Evolutionary conservation across 106 monocot genomes (phyloP).

Genomic region (Agapanthus africanus): DNA sequence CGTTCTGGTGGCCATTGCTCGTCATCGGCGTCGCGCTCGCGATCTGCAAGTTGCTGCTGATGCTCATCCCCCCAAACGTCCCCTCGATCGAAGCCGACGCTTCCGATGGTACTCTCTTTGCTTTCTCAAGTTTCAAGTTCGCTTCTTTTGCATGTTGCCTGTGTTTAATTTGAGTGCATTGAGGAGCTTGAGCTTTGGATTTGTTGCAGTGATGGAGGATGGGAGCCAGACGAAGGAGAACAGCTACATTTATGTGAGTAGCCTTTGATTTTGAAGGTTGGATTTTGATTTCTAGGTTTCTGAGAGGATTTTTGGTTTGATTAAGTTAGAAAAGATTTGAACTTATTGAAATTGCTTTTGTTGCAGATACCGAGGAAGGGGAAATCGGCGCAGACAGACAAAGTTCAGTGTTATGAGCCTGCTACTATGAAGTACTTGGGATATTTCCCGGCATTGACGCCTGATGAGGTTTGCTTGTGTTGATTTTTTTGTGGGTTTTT

Average conservation of each 20-base stretch:
- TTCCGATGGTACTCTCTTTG: conserved; percentile 60
- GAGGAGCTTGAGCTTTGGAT: conserved; percentile 5
- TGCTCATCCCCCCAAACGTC: conserved; percentile 93
- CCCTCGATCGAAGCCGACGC: conserved; percentile 95
- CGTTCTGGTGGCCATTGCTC: conserved; percentile 81
- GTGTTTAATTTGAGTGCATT: neutral
- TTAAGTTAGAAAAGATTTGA: neutral
- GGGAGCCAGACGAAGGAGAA: conserved; percentile 75
- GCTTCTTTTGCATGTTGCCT: too few relatives aligned
- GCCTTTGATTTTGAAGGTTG: conserved; percentile 3
- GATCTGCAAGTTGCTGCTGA: conserved; percentile 68
- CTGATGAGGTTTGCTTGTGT: conserved; percentile 62
- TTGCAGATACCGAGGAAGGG: conserved; percentile 89
- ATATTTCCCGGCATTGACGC: conserved; percentile 71
- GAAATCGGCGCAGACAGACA: conserved; percentile 58
- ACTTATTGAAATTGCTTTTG: neutral
- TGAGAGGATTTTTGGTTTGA: neutral
- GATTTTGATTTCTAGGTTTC: conserved; percentile 11
- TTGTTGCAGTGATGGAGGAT: conserved; percentile 54
- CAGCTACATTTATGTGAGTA: conserved; percentile 94
- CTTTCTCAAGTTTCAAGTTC: neutral
- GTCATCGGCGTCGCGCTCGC: conserved; percentile 59
- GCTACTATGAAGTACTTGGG: conserved; percentile 97
- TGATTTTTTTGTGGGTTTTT: neutral
- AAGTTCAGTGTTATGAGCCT: conserved; percentile 95